These are phyloP conservation scores for Aspergillus wentii DNA, from an alignment of 495 filamentous ascomycete genomes.

Conservation along the genomic window DNA sequence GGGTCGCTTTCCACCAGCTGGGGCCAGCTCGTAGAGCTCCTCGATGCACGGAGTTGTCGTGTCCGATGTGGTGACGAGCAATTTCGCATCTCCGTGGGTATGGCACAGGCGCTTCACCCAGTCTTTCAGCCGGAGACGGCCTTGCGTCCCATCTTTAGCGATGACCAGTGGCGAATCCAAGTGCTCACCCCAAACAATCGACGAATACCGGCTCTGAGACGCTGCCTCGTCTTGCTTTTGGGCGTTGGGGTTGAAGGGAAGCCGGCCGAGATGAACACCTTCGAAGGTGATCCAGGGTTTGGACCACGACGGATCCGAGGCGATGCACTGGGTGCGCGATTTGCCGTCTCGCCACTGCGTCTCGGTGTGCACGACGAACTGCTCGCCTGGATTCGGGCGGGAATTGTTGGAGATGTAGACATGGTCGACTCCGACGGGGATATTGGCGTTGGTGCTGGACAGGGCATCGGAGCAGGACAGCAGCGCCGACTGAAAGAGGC, in stretches of 20 bases:
- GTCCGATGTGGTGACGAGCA: no score
- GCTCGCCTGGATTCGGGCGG: slow-evolving; percentile 10
- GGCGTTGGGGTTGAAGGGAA: no score
- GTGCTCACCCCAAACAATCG: slow-evolving; percentile 16
- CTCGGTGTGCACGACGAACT: slow-evolving; percentile 14
- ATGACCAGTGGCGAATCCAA: no score
- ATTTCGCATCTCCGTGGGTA: slow-evolving; percentile 13
- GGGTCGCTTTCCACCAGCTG: no score
- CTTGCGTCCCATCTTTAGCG: no score
- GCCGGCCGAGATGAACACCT: slow-evolving; percentile 17
- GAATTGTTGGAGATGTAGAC: slow-evolving; percentile 14
- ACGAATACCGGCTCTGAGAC: slow-evolving; percentile 13
- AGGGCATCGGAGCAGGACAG: slow-evolving; percentile 15
- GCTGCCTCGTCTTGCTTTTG: slow-evolving; percentile 7
- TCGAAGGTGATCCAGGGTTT: slow-evolving; percentile 16
- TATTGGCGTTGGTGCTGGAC: slow-evolving; percentile 12
- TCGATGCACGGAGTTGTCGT: no score
- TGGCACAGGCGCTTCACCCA: slow-evolving; percentile 16
- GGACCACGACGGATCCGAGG: slow-evolving; percentile 12
- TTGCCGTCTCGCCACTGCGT: slow-evolving; percentile 10
- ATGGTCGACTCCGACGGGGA: slow-evolving; percentile 18
- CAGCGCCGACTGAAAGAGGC: slow-evolving; percentile 24
- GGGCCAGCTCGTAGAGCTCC: no score
- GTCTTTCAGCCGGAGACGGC: slow-evolving; percentile 10
- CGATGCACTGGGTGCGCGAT: slow-evolving; percentile 13